These are phyloP conservation scores for Phalaenopsis equestris DNA, from an alignment of 106 monocot species.

Conservation along the genomic window DNA sequence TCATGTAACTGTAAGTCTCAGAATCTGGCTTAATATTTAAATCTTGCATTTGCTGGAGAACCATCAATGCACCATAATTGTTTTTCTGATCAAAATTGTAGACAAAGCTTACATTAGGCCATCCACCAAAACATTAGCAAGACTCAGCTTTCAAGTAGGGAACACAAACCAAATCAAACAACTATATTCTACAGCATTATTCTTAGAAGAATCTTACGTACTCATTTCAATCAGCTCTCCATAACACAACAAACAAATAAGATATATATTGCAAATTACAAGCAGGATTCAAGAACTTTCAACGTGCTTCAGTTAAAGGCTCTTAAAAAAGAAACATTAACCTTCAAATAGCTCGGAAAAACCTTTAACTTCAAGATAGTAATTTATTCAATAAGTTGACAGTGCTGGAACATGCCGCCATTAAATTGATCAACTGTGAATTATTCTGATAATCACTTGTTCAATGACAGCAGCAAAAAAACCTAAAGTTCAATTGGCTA, in stretches of 20 bases:
- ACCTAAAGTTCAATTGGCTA: background rate
- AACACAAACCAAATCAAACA: background rate
- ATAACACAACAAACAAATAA: background rate
- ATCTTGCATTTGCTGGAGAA: conserved; percentile 61
- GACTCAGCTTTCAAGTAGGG: background rate
- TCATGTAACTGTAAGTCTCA: conserved; percentile 74
- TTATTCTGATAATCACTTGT: too few species aligned
- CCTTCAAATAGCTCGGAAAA: background rate
- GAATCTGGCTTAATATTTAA: conserved; percentile 66
- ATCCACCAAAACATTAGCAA: background rate
- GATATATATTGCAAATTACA: background rate
- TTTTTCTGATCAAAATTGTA: conserved; percentile 39
- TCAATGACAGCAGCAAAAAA: too few species aligned
- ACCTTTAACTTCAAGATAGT: background rate
- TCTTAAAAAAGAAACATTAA: background rate
- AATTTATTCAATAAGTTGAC: background rate
- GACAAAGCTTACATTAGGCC: background rate
- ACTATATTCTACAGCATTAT: background rate
- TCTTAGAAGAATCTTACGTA: background rate
- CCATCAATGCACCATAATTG: conserved; percentile 28
- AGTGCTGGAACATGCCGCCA: too few species aligned
- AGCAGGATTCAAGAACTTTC: background rate
- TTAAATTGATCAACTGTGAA: background rate
- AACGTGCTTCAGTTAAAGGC: background rate
- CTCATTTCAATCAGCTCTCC: background rate